Evolutionary conservation across 768 basidiomycete species (phyloP), one percentile per base, ranked within the genome.

Genomic region (Trametes villosa): DNA sequence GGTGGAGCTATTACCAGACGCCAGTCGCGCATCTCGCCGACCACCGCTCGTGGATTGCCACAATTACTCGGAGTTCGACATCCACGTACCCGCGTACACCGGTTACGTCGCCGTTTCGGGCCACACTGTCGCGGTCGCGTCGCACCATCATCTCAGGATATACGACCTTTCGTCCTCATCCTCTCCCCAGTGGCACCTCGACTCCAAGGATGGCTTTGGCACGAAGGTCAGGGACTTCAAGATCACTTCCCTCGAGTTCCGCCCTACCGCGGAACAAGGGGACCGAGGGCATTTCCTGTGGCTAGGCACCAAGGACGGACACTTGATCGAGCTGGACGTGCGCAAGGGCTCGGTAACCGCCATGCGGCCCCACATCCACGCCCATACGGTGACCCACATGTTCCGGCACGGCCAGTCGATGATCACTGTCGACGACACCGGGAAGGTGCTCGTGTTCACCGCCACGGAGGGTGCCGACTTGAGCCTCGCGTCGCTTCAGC

Each of bases 291-390:
- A 78, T 30, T 80, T 84, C 55, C 67, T 94, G 2, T 98, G 96
- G 96, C 75, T 89, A 12, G 96, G 96, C 4, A 93, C 93, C 29
- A 94, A 91, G 75, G 94, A 96, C 26, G 96, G 96, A 0, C 86
- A 90, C 71, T 60, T 99, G 26, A 80, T 88, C 65, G 95, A 97
- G 77, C 65, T 96, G 56, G 93, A 98, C 68, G 77, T 90, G 38
- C 74, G 81, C 53, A 85, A 80, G 2, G 89, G 87, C 0, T 65
- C 67, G 5, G 72, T 94, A 20, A 78, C 79, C 2, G 85, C 83
- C 15, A 76, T 80, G 31, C 91, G 87, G 62, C 77, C 80, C 34
- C 77, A 79, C 13, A 84, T 83, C 0, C 96, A 97, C 68, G 67
- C 84, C 0, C 80, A 86, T 56, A 74, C 88, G 0, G 80, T 98